A percentile compares a stretch with the other conserved stretches of the same genome.
Conservation (phyloP, 2,329 filamentous ascomycete genomes). For the Penicillium crustosum region DNA sequence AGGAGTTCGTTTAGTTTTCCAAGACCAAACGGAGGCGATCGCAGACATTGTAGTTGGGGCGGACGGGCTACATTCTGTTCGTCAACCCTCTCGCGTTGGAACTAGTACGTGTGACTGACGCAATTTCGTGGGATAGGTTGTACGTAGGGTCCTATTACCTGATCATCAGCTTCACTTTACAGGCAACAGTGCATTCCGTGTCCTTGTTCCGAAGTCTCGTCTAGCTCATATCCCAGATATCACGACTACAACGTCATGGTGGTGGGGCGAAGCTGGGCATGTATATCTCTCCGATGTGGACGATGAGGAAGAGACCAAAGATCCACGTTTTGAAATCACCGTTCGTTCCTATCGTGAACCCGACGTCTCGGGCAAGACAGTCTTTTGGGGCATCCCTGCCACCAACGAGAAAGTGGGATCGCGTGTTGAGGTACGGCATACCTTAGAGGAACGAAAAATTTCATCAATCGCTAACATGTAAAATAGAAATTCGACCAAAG, state of each 20-base stretch:
- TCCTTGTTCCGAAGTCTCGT: constrained; percentile 41
- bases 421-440: constrained; percentile 25
- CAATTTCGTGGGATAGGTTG: constrained; percentile 30
- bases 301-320: constrained; percentile 21
- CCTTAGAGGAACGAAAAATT: not conserved
- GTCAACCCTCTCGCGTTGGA: not conserved
- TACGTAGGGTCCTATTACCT: constrained; percentile 45
- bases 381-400: constrained; percentile 18
- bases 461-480: not conserved
- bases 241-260: constrained; percentile 42
- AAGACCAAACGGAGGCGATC: constrained; percentile 43
- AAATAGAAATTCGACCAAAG: constrained; percentile 44
- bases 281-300: constrained; percentile 47
- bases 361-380: constrained; percentile 11
- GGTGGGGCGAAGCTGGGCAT: constrained; percentile 46
- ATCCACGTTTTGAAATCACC: constrained; percentile 44
- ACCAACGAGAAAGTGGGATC: constrained; percentile 20
- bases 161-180: constrained; percentile 50
- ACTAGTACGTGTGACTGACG: not conserved
- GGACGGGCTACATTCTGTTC: constrained; percentile 54
- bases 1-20: constrained; percentile 48
- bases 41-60: constrained; percentile 54
- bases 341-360: constrained; percentile 27
- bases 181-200: constrained; percentile 52
- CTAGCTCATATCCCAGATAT: constrained; percentile 36